These are phyloP conservation scores for Ogataea corticis DNA, from an alignment of 805 yeast genomes.

Conservation along the genomic window DNA sequence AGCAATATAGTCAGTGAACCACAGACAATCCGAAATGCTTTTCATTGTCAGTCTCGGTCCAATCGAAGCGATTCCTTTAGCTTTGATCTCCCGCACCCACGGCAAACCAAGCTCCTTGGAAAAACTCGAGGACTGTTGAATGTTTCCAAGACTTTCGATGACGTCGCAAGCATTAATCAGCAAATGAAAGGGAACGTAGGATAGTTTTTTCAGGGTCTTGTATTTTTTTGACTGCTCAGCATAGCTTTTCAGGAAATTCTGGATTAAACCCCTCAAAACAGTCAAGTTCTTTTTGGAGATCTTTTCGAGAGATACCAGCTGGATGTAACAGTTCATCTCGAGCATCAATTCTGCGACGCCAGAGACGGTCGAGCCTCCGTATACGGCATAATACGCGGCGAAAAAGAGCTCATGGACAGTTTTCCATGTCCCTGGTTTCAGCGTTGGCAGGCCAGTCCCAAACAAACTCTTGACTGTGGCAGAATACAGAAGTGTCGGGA, in stretches of 20 bases:
- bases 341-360: conserved; percentile 10
- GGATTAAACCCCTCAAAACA: conserved; percentile 1
- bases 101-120: conserved; percentile 14
- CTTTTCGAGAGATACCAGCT: conserved; percentile 3
- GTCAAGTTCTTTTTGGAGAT: conserved; percentile 1
- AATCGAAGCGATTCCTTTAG: conserved; percentile 8
- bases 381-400: conserved; percentile 12
- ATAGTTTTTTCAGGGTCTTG: conserved; percentile 8
- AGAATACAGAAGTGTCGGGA: conserved; percentile 5
- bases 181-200: conserved; percentile 16
- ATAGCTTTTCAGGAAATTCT: conserved; percentile 4
- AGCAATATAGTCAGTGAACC: conserved; percentile 13
- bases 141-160: background rate
- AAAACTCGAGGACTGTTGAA: conserved; percentile 10
- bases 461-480: conserved; percentile 6
- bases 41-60: conserved; percentile 14
- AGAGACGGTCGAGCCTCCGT: background rate
- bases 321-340: conserved; percentile 16
- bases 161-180: conserved; percentile 13
- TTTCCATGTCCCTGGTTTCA: conserved; percentile 14
- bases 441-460: conserved; percentile 8
- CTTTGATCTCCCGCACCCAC: conserved; percentile 12
- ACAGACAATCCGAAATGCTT: conserved; percentile 17
- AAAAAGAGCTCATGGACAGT: conserved; percentile 16
- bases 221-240: conserved; percentile 3